A percentile compares a stretch with the other conserved stretches of the same genome.
phyloP scores from a whole-genome alignment of 2,329 filamentous ascomycete species.

The Aspergillus fischeri region DNA sequence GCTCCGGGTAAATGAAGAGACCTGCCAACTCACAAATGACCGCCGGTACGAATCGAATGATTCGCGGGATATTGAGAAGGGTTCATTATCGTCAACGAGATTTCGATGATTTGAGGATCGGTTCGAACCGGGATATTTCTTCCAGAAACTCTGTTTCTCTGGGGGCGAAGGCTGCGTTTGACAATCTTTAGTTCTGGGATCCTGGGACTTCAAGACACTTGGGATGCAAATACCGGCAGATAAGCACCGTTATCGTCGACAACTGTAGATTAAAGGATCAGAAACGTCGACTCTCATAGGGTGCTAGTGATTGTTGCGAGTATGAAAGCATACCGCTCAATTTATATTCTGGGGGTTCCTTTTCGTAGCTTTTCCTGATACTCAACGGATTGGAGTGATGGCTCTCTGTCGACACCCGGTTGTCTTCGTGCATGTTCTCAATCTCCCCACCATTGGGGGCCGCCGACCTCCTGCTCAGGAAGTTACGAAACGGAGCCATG shows the following conservation, averaged over 20 bases:
- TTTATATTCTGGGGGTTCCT: slow-evolving; percentile 71
- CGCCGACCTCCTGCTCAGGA: slow-evolving; percentile 61
- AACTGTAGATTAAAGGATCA: slow-evolving; percentile 54
- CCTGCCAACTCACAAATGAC: slow-evolving; percentile 69
- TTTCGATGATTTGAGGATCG: slow-evolving; percentile 57
- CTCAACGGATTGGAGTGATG: slow-evolving; percentile 49
- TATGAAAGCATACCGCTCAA: slow-evolving; percentile 62
- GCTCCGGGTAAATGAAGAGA: slow-evolving; percentile 3
- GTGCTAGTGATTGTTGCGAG: not conserved
- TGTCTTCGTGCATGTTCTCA: slow-evolving; percentile 51
- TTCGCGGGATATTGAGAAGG: slow-evolving; percentile 91
- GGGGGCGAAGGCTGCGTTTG: slow-evolving; percentile 71
- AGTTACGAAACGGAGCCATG: slow-evolving; percentile 69
- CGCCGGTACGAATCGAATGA: slow-evolving; percentile 95
- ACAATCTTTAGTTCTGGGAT: not conserved
- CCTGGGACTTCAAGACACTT: not conserved
- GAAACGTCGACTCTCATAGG: slow-evolving; percentile 1
- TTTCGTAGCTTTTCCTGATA: slow-evolving; percentile 58
- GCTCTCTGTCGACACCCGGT: slow-evolving; percentile 43
- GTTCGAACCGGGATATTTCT: slow-evolving; percentile 45
- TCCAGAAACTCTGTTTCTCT: slow-evolving; percentile 80
- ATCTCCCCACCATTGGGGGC: slow-evolving; percentile 32
- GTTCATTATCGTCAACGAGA: slow-evolving; percentile 77
- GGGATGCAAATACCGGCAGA: slow-evolving; percentile 63
- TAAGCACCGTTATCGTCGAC: slow-evolving; percentile 96